A percentile compares a stretch with the other conserved stretches of the same genome.
Conservation (phyloP, 352 stramenopile species). For the Phytophthora multivora region DNA sequence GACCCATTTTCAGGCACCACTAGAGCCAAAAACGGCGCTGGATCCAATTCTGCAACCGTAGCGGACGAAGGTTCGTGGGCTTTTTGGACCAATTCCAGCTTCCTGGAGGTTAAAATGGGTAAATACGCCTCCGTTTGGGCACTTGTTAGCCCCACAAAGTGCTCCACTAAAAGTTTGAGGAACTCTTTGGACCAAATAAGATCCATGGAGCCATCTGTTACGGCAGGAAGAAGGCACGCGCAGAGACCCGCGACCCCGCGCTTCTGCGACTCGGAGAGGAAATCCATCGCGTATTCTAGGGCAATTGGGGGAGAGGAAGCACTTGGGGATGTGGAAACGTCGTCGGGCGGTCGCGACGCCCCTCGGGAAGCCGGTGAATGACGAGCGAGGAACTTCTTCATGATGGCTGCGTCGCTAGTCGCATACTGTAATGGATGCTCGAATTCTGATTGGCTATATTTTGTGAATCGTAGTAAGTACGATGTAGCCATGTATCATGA, state of each 20-base stretch:
- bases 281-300: conserved; percentile 31
- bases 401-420: conserved; percentile 18
- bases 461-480: too few species aligned
- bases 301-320: conserved; percentile 1
- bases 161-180: conserved; percentile 64
- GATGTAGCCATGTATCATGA: conserved; percentile 22
- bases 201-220: conserved; percentile 67
- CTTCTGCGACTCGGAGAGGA: conserved; percentile 61
- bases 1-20: conserved; percentile 42
- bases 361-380: conserved; percentile 6
- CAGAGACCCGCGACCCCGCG: conserved; percentile 68
- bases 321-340: background rate
- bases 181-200: conserved; percentile 68
- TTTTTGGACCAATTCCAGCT: conserved; percentile 25
- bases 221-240: conserved; percentile 65
- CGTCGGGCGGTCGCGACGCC: background rate
- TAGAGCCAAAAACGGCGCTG: conserved; percentile 63
- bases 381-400: conserved; percentile 31
- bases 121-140: conserved; percentile 71
- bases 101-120: conserved; percentile 61
- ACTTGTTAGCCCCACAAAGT: conserved; percentile 57
- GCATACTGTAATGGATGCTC: conserved; percentile 17
- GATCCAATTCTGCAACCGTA: conserved; percentile 44
- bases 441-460: conserved; percentile 22
- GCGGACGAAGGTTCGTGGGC: conserved; percentile 19